These are phyloP conservation scores for Fistulinella cinereoalba DNA, from an alignment of 1,284 basidiomycete genomes.

Conservation along the genomic window DNA sequence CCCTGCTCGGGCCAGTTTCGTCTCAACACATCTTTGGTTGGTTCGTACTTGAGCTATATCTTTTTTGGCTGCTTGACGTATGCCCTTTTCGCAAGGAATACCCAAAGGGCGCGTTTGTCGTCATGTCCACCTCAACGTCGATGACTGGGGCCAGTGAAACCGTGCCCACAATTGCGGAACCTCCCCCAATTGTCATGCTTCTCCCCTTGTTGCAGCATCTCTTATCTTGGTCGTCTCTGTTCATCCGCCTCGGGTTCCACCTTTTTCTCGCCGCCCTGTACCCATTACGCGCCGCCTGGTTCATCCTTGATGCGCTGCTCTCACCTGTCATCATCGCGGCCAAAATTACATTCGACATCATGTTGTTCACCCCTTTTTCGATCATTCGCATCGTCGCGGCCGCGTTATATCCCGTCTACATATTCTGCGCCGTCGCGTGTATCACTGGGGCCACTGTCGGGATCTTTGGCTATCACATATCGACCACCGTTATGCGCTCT, in stretches of 20 bases:
- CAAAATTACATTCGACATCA: conserved; percentile 42
- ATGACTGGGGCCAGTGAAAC: conserved; percentile 2
- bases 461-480: conserved; percentile 39
- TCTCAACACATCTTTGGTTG: too few relatives aligned
- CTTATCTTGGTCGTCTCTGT: conserved; percentile 8
- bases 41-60: neutral
- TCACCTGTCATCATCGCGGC: conserved; percentile 47
- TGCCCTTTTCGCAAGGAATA: neutral
- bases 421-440: conserved; percentile 56
- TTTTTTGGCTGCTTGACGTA: neutral
- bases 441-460: conserved; percentile 53
- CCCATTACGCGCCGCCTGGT: conserved; percentile 36
- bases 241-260: conserved; percentile 14
- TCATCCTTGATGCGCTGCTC: conserved; percentile 45
- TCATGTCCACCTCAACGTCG: too few relatives aligned
- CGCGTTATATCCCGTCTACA: conserved; percentile 58
- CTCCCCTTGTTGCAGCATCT: conserved; percentile 20
- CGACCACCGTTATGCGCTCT: conserved; percentile 11
- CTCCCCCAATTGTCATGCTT: conserved; percentile 27
- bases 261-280: conserved; percentile 23
- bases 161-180: conserved; percentile 1
- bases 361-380: conserved; percentile 47
- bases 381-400: conserved; percentile 40
- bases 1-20: too few relatives aligned
- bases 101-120: neutral